Base-by-base conservation (phyloP, 2,329 filamentous ascomycete species). In the Elsinoe batatas region DNA sequence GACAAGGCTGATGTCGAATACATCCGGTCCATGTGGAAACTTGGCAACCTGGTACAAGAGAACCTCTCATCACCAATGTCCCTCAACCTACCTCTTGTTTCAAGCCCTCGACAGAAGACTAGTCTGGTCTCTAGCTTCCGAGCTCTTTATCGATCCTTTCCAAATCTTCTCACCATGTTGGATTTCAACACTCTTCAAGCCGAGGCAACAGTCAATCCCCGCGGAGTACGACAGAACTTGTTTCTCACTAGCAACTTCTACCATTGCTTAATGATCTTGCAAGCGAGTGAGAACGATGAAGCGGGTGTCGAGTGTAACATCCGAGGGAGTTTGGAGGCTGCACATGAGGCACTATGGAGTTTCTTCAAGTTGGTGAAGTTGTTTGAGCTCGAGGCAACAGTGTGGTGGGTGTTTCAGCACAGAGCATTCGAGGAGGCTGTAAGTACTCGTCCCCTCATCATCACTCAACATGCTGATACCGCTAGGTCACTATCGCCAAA, bases 321-420 rank as follows among this genome's bases (percentile, higher is more conserved):
- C 15, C 75, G 82, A 15, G 84, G 80, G 3, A 85, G 85, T 2
- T 72, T 91, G 11, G 85, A 90, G 67, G 85, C 86, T 0, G 87
- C 87, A 0, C 83, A 88, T 62, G 84, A 87, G 65, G 87, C 87
- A 3, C 80, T 91, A 46, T 79, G 77, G 43, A 76, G 85, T 1
- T 91, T 90, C 66, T 90, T 91, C 67, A 76, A 89, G 57, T 76
- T 90, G 5, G 87, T 83, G 69, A 74, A 73, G 36, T 71, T 88
- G 11, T 82, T 90, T 59, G 81, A 84, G 61, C 74, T 75, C 13
- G 87, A 91, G 71, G 85, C 85, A 1, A 78, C 83, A 12, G 86
- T 90, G 0, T 91, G 87, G 87, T 91, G 87, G 87, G 85, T 88
- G 0, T 88, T 90, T 61, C 87, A 89, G 66, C 87, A 91, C 65